Evolutionary conservation across 148 eudicot species (phyloP).

Genomic region (Gaultheria prostrata): DNA sequence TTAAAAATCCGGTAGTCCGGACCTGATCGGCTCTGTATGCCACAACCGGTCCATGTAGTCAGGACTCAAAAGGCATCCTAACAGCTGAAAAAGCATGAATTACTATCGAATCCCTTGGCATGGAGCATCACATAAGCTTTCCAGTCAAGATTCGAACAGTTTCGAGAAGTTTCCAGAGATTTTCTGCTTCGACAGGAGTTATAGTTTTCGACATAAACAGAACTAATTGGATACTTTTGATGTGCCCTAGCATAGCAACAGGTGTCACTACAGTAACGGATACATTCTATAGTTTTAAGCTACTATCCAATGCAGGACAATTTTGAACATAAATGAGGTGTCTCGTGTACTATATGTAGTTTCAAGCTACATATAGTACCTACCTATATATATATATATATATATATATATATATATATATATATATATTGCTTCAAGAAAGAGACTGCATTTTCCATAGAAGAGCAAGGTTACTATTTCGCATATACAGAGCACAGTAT

Average conservation of each 20-base stretch:
- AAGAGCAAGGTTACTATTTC: not conserved
- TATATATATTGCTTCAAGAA: not conserved
- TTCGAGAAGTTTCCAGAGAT: not conserved
- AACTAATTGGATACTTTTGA: not conserved
- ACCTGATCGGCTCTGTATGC: too few species aligned
- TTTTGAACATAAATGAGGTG: not conserved
- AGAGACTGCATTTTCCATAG: not conserved
- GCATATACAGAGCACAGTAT: not conserved
- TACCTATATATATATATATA: too few species aligned
- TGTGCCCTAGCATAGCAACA: not conserved
- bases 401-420: too few species aligned
- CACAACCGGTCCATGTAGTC: not conserved
- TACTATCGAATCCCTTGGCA: not conserved
- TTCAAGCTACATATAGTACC: not conserved
- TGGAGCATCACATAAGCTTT: slow-evolving; percentile 7
- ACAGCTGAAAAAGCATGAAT: not conserved
- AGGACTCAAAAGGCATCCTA: not conserved
- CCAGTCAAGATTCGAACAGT: not conserved
- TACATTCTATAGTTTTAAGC: not conserved
- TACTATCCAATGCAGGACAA: not conserved
- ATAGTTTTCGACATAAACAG: not conserved
- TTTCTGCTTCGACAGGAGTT: not conserved
- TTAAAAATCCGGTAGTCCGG: too few species aligned
- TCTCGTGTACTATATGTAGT: not conserved
- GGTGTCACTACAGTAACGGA: not conserved